phyloP scores from a whole-genome alignment of 1,284 basidiomycete species.

The Somion occarium region DNA sequence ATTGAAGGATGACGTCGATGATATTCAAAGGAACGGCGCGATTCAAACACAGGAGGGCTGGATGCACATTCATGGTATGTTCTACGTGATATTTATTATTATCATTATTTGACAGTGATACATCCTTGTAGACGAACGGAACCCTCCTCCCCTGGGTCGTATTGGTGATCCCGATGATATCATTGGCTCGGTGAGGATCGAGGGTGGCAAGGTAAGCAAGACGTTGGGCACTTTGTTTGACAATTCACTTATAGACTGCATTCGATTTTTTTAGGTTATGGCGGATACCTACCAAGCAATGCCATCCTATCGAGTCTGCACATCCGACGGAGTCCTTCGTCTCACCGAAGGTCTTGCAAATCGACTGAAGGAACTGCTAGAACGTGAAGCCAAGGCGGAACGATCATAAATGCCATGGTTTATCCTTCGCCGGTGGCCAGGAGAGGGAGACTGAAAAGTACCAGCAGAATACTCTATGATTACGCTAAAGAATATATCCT shows the following conservation, averaged over 20 bases:
- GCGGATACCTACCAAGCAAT: constrained; percentile 73
- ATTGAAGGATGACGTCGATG: constrained; percentile 54
- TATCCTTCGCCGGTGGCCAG: too few relatives aligned
- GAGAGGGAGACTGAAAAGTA: too few relatives aligned
- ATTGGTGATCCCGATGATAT: constrained; percentile 81
- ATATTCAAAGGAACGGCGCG: constrained; percentile 61
- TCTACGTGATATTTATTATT: not conserved
- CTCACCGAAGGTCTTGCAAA: constrained; percentile 58
- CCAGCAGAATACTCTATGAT: too few relatives aligned
- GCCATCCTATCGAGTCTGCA: constrained; percentile 76
- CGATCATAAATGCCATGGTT: too few relatives aligned
- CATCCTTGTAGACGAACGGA: constrained; percentile 53
- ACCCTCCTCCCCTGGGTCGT: constrained; percentile 63
- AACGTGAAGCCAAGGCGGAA: constrained; percentile 17
- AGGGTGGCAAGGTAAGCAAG: constrained; percentile 55
- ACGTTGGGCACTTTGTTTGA: not conserved
- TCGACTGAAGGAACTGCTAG: constrained; percentile 37
- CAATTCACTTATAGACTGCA: too few relatives aligned
- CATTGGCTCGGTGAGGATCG: constrained; percentile 66
- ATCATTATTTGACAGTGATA: constrained; percentile 2
- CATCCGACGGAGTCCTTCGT: constrained; percentile 58
- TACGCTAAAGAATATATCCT: too few relatives aligned
- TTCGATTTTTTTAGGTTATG: constrained; percentile 42
- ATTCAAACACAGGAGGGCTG: constrained; percentile 64
- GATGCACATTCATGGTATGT: constrained; percentile 79